Evolutionary conservation across 768 basidiomycete species (phyloP), one percentile per base, ranked within the genome.

Genomic region (Rhodotorula paludigena): DNA sequence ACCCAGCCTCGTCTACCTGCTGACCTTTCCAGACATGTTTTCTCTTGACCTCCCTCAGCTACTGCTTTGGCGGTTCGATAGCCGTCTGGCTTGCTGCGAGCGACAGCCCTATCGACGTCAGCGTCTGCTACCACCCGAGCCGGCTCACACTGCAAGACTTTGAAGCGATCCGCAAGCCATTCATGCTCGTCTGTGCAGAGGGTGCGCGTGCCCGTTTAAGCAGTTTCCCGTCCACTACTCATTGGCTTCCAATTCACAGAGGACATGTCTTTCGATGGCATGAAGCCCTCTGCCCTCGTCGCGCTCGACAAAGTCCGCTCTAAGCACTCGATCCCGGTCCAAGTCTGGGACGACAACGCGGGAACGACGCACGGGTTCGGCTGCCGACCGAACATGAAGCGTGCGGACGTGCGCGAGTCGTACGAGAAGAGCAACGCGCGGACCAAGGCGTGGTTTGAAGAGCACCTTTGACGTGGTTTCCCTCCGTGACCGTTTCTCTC

Each of bases 81-180:
- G 44, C 16, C 47, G 44, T 48, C 15, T 33, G 38, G 35, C 58
- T 49, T 47, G 33, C 45, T 14, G n/a, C 16, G 11, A 18, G 16
- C 25, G 32, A 28, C 25, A n/a, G 25, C n/a, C 56, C 48, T 15
- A 16, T 62, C 53, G 52, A 54, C 52, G 53, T 36, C 33, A 25
- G n/a, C 61, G 53, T 62, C 52, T 18, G 25, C 32, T 53, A 41
- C 33, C 61, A 62, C 42, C 53, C 61, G 32, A 42, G 32, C 5
- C 14, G 5, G 11, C 15, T 33, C 25, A 21, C 2, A 0, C 6
- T 16, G 15, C 15, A n/a, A 4, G 42, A 54, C 10, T 54, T 53
- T n/a, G 28, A 44, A 20, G 5, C 0, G 6, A 11, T 62, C 25
- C 4, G 2, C 14, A 33, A 28, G 33, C 61, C 61, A 16, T 55